Evolutionary conservation across 495 filamentous ascomycete genomes (phyloP).

Genomic region (Neurospora discreta): DNA sequence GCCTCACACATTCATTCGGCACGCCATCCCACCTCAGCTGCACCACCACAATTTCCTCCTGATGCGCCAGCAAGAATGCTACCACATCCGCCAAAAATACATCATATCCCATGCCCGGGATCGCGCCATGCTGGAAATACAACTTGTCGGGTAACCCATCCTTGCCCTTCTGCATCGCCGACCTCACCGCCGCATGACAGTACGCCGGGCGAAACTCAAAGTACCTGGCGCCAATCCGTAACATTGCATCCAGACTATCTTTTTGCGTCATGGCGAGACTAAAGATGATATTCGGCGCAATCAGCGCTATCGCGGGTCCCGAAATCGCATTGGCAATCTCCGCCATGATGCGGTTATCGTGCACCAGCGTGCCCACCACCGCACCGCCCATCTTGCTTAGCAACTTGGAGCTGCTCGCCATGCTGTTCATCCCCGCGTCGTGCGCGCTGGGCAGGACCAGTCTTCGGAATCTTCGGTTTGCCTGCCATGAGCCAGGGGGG

Average conservation of each 20-base stretch:
- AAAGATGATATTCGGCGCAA: slow-evolving; percentile 40
- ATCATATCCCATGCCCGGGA: slow-evolving; percentile 43
- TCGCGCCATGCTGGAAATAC: slow-evolving; percentile 44
- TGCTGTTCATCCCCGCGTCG: slow-evolving; percentile 46
- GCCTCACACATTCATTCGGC: slow-evolving; percentile 32
- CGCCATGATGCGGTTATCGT: slow-evolving; percentile 17
- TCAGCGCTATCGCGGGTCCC: slow-evolving; percentile 23
- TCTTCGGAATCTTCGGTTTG: slow-evolving; percentile 30
- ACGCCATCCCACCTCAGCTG: slow-evolving; percentile 45
- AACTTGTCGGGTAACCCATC: slow-evolving; percentile 28
- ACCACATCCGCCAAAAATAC: slow-evolving; percentile 35
- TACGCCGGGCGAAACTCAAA: slow-evolving; percentile 46
- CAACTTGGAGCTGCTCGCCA: slow-evolving; percentile 30
- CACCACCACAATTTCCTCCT: slow-evolving; percentile 39
- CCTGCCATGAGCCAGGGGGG: slow-evolving; percentile 29
- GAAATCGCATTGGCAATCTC: slow-evolving; percentile 23
- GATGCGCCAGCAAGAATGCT: slow-evolving; percentile 31
- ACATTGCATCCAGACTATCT: slow-evolving; percentile 33
- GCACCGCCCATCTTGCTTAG: slow-evolving; percentile 27
- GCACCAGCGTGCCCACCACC: slow-evolving; percentile 26
- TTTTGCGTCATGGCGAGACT: slow-evolving; percentile 46
- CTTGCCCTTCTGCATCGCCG: slow-evolving; percentile 9
- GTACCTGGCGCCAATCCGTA: slow-evolving; percentile 40
- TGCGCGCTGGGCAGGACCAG: slow-evolving; percentile 39
- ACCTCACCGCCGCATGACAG: slow-evolving; percentile 28